phyloP scores from a whole-genome alignment of 2,329 filamentous ascomycete genomes.

The Drechslerella coelobrocha region DNA sequence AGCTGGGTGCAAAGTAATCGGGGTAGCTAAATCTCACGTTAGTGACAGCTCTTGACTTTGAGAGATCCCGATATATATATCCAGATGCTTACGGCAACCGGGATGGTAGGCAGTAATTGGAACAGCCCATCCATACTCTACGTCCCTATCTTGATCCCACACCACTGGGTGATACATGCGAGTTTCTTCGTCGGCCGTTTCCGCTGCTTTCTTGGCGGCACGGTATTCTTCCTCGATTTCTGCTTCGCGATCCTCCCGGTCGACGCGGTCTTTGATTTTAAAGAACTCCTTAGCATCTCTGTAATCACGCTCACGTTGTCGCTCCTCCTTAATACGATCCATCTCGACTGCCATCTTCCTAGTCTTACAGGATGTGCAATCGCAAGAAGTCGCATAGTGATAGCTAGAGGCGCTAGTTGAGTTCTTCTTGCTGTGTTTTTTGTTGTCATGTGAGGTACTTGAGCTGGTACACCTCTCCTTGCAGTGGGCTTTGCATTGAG shows the following conservation, averaged over 20 bases:
- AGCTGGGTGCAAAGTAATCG: conserved; percentile 27
- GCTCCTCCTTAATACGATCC: conserved; percentile 39
- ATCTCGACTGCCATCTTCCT: conserved; percentile 36
- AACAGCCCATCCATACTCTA: conserved; percentile 24
- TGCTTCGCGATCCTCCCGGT: conserved; percentile 25
- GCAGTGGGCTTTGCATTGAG: conserved; percentile 9
- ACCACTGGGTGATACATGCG: not conserved
- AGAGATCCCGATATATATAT: not conserved
- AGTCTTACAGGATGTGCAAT: conserved; percentile 42
- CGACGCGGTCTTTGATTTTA: conserved; percentile 35
- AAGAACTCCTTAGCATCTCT: conserved; percentile 35
- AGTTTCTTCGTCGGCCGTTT: not conserved
- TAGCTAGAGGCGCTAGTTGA: conserved; percentile 21
- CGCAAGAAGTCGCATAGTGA: conserved; percentile 21
- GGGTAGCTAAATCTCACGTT: conserved; percentile 15
- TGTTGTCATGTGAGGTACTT: conserved; percentile 2
- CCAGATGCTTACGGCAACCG: conserved; percentile 21
- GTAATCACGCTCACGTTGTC: conserved; percentile 30
- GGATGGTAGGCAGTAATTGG: conserved; percentile 34
- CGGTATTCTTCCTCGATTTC: conserved; percentile 32
- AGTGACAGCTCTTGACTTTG: not conserved
- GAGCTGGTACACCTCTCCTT: conserved; percentile 8
- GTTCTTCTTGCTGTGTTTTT: conserved; percentile 8
- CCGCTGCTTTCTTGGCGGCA: conserved; percentile 14
- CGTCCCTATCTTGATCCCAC: not conserved